Base-by-base conservation (phyloP, 2,329 filamentous ascomycete species). In the Xylaria multiplex region DNA sequence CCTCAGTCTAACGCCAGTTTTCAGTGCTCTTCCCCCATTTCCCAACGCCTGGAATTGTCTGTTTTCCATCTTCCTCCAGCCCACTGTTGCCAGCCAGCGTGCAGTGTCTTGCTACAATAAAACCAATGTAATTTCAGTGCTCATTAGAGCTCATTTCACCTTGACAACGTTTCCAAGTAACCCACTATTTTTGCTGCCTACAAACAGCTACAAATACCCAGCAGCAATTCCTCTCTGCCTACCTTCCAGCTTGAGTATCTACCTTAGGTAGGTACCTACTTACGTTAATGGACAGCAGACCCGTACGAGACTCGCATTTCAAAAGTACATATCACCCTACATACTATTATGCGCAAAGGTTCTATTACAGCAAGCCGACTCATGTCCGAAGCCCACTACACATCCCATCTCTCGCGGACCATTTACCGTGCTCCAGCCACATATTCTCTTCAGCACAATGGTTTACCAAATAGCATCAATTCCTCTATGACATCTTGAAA, bases 21-120 rank as follows among this genome's bases (percentile, higher is more conserved):
- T 68, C 67, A 68, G 67, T 59, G 67, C 60, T 67, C 69, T 65
- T 64, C 59, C 54, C 49, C 54, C 48, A 30, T 64, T 46, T 53
- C 45, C 42, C 37, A 58, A 53, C 53, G 45, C 64, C 67, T 67
- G 45, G 30, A 68, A 13, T 22, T 52, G 24, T 54, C 22, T 19
- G 8, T 40, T 54, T 49, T 45, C 46, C 40, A 13, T 16, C 56
- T 32, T 49, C 22, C 55, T 42, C 40, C 24, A 59, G 49, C 54
- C 62, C 40, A 32, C 30, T 42, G 24, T 54, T 43, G 48, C 45
- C 27, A 13, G 43, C 45, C 32, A 59, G 37, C 37, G 37, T 30
- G 19, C 16, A 11, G 43, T 27, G 30, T 40, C 45, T 48, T 58
- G 13, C 27, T 37, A 35, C 16, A 49, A 48, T 48, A 22, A 32